Conservation (phyloP, 1,139 yeast genomes). For the Hansenula sp. region DNA sequence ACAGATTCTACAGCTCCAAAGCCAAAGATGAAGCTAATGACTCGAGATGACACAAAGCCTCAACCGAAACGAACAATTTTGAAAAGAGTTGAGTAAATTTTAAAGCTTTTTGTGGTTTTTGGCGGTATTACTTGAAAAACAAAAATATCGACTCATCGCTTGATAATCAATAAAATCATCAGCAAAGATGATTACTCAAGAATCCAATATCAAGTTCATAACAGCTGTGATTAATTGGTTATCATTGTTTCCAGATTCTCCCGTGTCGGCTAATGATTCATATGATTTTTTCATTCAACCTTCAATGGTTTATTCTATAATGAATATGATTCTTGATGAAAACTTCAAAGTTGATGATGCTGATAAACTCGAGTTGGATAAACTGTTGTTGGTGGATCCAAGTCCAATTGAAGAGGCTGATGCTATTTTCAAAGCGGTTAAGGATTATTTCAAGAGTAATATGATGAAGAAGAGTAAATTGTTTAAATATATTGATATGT, state of each 20-base stretch:
- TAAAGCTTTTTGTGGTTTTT: no score
- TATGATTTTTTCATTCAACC: conserved; percentile 5
- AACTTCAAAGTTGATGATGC: background rate
- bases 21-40: background rate
- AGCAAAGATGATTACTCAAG: background rate
- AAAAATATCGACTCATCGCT: no score
- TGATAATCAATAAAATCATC: no score
- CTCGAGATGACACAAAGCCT: background rate
- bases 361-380: background rate
- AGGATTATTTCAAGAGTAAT: conserved; percentile 4
- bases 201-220: conserved; percentile 8
- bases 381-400: background rate
- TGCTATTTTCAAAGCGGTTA: conserved; percentile 6
- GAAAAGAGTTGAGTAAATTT: background rate
- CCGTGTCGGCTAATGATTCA: conserved; percentile 3
- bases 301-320: conserved; percentile 2
- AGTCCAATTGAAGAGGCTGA: background rate
- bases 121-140: no score
- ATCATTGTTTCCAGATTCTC: conserved; percentile 10
- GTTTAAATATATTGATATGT: conserved; percentile 6
- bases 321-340: conserved; percentile 8
- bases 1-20: background rate
- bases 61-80: conserved; percentile 6
- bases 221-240: conserved; percentile 15
- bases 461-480: conserved; percentile 8